Evolutionary conservation across 495 filamentous ascomycete genomes (phyloP).

Genomic region (Tuber indicum): DNA sequence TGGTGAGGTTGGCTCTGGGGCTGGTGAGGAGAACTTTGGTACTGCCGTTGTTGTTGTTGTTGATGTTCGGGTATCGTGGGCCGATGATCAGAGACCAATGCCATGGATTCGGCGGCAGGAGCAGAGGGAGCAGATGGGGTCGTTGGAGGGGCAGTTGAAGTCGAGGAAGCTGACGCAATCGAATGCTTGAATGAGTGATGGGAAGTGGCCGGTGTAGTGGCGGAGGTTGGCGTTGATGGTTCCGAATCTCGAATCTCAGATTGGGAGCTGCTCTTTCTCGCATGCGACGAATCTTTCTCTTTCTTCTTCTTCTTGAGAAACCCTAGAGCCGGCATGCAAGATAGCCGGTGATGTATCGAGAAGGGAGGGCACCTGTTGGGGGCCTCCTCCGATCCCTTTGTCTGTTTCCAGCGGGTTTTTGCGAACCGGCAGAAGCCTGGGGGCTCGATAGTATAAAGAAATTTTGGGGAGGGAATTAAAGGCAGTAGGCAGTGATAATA

Average conservation of each 20-base stretch:
- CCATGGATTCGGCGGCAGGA: conserved; percentile 40
- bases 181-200: conserved; percentile 53
- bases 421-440: conserved; percentile 33
- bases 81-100: conserved; percentile 43
- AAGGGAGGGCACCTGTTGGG: conserved; percentile 37
- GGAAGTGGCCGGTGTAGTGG: conserved; percentile 55
- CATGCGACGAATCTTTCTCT: conserved; percentile 54
- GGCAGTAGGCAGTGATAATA: conserved; percentile 12
- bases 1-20: conserved; percentile 53
- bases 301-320: conserved; percentile 97
- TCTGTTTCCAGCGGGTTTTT: conserved; percentile 36
- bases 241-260: conserved; percentile 41
- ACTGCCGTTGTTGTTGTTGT: conserved; percentile 38
- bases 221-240: conserved; percentile 46
- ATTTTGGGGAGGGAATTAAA: conserved; percentile 16
- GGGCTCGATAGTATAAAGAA: conserved; percentile 30
- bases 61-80: conserved; percentile 47
- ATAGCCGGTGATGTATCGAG: conserved; percentile 39
- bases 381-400: conserved; percentile 42
- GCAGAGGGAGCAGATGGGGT: conserved; percentile 43
- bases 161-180: conserved; percentile 44
- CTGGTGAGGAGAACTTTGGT: conserved; percentile 43
- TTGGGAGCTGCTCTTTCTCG: conserved; percentile 42
- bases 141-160: conserved; percentile 39
- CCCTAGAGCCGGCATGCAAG: conserved; percentile 65